These are phyloP conservation scores for Triadica sebifera DNA, from an alignment of 345 rosid species.

Conservation along the genomic window DNA sequence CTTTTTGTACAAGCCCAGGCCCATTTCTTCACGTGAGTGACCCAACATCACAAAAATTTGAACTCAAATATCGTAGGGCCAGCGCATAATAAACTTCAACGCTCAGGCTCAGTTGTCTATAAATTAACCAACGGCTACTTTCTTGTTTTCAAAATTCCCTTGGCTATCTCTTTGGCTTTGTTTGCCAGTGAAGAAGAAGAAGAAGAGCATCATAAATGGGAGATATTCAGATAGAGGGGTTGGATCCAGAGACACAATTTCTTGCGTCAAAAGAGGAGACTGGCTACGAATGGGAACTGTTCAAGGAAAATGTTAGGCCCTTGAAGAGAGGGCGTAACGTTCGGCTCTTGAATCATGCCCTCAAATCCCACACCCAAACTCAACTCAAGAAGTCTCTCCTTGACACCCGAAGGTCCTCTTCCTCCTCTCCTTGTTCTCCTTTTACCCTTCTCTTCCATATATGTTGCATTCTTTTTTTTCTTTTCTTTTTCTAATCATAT, in stretches of 20 bases:
- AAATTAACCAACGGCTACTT: constrained; percentile 15
- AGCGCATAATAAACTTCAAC: background rate
- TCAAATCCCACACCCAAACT: constrained; percentile 53
- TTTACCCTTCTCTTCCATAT: background rate
- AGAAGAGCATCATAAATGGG: constrained; percentile 27
- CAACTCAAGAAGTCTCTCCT: constrained; percentile 55
- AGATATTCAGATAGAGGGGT: constrained; percentile 26
- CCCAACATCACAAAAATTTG: background rate
- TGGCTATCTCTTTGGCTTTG: background rate
- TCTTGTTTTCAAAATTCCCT: constrained; percentile 3
- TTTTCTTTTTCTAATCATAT: background rate
- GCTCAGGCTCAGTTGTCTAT: background rate
- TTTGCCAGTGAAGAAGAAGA: background rate
- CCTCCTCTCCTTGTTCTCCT: background rate
- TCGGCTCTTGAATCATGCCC: constrained; percentile 61
- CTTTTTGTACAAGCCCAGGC: background rate
- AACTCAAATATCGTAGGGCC: background rate
- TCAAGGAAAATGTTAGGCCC: constrained; percentile 86
- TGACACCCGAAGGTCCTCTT: constrained; percentile 56
- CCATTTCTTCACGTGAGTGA: background rate
- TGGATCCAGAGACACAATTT: constrained; percentile 81
- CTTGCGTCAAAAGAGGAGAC: constrained; percentile 64
- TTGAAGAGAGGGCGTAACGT: constrained; percentile 86
- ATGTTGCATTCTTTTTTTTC: background rate
- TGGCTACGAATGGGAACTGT: constrained; percentile 83